Evolutionary conservation across 345 rosid genomes (phyloP).

Genomic region (Tarenaya hassleriana): DNA sequence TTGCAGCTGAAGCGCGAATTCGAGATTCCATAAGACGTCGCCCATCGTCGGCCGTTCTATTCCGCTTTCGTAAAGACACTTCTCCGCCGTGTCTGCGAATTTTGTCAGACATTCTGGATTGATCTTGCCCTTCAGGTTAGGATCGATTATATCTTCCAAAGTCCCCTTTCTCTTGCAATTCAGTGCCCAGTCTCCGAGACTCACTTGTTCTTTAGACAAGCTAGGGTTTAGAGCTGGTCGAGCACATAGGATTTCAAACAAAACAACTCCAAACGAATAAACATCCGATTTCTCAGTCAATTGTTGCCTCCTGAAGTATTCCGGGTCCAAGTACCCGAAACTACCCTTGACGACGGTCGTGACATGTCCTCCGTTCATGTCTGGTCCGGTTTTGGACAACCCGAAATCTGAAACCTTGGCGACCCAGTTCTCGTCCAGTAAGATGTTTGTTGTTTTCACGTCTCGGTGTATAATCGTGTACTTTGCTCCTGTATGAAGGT

Average conservation of each 20-base stretch:
- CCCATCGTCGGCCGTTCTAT: constrained; percentile 75
- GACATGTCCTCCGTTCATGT: constrained; percentile 76
- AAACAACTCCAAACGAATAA: constrained; percentile 86
- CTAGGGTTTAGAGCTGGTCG: constrained; percentile 67
- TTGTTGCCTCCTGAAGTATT: constrained; percentile 72
- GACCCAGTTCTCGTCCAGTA: constrained; percentile 77
- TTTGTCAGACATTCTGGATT: constrained; percentile 51
- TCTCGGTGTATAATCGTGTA: constrained; percentile 92
- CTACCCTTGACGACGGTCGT: constrained; percentile 87
- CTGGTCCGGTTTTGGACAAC: constrained; percentile 72
- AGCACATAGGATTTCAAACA: constrained; percentile 66
- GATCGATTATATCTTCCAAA: constrained; percentile 59
- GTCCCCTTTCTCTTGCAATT: constrained; percentile 44
- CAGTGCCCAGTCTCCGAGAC: constrained; percentile 84
- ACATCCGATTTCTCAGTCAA: constrained; percentile 85
- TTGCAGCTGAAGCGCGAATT: constrained; percentile 55
- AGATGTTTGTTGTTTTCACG: constrained; percentile 87
- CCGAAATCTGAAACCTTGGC: constrained; percentile 93
- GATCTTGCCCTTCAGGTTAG: constrained; percentile 43
- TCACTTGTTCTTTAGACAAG: constrained; percentile 71
- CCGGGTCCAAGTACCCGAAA: constrained; percentile 86
- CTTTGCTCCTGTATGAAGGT: constrained; percentile 86
- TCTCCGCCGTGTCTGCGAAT: constrained; percentile 61
- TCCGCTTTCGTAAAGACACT: constrained; percentile 60
- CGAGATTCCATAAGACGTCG: constrained; percentile 76